phyloP scores from a whole-genome alignment of 2,329 filamentous ascomycete species.

The Rutstroemia sp. region DNA sequence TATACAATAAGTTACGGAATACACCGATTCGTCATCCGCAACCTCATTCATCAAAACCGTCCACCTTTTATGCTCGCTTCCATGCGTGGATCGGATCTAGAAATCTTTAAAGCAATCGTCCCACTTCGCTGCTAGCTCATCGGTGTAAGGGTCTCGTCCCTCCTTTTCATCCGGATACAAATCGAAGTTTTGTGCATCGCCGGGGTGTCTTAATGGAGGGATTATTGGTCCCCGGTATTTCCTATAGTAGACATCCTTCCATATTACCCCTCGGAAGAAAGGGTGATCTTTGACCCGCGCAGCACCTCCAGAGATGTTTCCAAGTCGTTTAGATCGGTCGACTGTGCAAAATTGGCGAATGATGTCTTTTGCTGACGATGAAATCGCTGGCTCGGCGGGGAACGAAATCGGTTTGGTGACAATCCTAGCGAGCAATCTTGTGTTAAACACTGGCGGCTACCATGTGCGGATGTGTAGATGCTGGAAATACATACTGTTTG shows the following conservation, averaged over 20 bases:
- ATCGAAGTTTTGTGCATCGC: slow-evolving; percentile 76
- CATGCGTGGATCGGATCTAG: slow-evolving; percentile 30
- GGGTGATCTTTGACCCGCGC: slow-evolving; percentile 64
- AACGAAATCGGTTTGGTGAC: slow-evolving; percentile 72
- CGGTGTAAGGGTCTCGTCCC: slow-evolving; percentile 57
- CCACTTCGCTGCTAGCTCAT: slow-evolving; percentile 61
- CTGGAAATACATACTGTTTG: slow-evolving; percentile 51
- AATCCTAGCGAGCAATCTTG: slow-evolving; percentile 44
- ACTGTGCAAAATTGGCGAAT: slow-evolving; percentile 71
- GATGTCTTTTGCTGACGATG: slow-evolving; percentile 62
- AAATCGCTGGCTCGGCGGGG: slow-evolving; percentile 56
- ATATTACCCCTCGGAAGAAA: slow-evolving; percentile 67
- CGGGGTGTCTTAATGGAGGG: slow-evolving; percentile 63
- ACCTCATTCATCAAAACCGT: neutral
- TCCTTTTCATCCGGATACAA: slow-evolving; percentile 71
- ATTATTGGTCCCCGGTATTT: slow-evolving; percentile 63
- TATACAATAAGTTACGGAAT: neutral
- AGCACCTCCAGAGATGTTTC: slow-evolving; percentile 71
- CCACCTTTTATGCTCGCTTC: neutral
- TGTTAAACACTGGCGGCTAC: neutral
- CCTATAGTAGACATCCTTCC: slow-evolving; percentile 63
- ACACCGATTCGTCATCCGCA: neutral
- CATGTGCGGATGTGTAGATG: neutral
- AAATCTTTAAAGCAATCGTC: slow-evolving; percentile 68
- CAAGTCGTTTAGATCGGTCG: slow-evolving; percentile 69